Evolutionary conservation across 140 eudicot species (phyloP), one percentile per base, ranked within the genome.

Genomic region (Cichorium intybus): DNA sequence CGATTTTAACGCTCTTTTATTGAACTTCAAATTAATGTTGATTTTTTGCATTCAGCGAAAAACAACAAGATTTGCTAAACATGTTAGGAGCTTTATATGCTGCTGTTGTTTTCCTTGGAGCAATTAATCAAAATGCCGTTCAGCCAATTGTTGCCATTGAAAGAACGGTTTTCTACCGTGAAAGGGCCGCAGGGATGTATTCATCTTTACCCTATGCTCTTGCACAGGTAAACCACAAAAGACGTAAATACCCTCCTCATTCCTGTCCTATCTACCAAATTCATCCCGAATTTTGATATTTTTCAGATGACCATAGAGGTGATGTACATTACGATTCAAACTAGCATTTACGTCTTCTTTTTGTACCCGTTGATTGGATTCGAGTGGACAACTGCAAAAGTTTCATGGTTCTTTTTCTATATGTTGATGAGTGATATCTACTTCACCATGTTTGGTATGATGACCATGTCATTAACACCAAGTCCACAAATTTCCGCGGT

Each of bases 101-200:
- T 49, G 80, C 80, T 21, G 74, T 77, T 7, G 47, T 80, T 6
- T 86, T 86, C 63, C 70, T 82, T 74, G 95, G 95, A 49, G 79
- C 77, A 20, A 66, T 71, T 8, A 82, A 80, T 74, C 69, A 84
- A 58, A 66, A 76, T 20, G 29, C 84, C 1, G 89, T 86, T 0
- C 86, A 77, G 43, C 49, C 78, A 6, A 77, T 86, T 70, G 87
- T 86, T 62, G 66, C 76, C 7, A 60, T 77, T 26, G 95, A 82
- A 20, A 77, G 87, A 61, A 82, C 87, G 2, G 87, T 86, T 10
- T 86, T 74, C 66, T 86, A 86, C 20, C 85, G 95, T 0, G 95
- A 86, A 68, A 74, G 76, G 49, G 89, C 82, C 29, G 86, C 95
- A 18, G 82, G 95, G 57, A 82, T 85, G 94, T 85, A 79, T 69